A percentile compares a stretch with the other conserved stretches of the same genome.
These are phyloP conservation scores for Colletotrichum orchidophilum DNA, from an alignment of 2,329 filamentous ascomycete genomes.

Conservation along the genomic window DNA sequence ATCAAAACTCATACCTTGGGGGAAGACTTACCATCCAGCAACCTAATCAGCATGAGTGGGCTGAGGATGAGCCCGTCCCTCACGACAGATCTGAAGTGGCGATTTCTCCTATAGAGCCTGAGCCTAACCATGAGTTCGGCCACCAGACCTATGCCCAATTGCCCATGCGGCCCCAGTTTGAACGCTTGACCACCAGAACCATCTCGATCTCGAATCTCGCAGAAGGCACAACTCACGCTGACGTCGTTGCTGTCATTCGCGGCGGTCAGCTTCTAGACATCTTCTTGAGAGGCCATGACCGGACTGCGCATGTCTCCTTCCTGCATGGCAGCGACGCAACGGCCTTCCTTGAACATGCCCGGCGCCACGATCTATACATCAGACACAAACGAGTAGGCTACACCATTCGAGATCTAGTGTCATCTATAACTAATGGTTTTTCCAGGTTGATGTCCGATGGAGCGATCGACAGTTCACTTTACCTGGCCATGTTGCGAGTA, in stretches of 20 bases:
- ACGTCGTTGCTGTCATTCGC: slow-evolving; percentile 71
- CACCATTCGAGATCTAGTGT: neutral
- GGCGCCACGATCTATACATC: slow-evolving; percentile 74
- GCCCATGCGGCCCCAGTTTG: slow-evolving; percentile 39
- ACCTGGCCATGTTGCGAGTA: slow-evolving; percentile 68
- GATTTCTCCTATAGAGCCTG: neutral
- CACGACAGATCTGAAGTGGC: neutral
- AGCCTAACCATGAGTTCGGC: neutral
- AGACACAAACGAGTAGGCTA: slow-evolving; percentile 69
- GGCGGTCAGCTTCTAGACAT: slow-evolving; percentile 78
- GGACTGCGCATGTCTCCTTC: slow-evolving; percentile 75
- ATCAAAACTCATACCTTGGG: neutral
- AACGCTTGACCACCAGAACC: slow-evolving; percentile 60
- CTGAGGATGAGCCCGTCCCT: neutral
- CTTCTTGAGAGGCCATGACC: slow-evolving; percentile 67
- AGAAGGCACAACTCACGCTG: slow-evolving; percentile 69
- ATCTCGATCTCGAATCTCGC: slow-evolving; percentile 71
- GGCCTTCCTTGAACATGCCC: slow-evolving; percentile 72
- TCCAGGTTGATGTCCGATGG: slow-evolving; percentile 76
- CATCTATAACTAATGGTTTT: neutral
- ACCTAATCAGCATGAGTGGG: slow-evolving; percentile 2
- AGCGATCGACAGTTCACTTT: slow-evolving; percentile 75
- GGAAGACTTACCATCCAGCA: neutral
- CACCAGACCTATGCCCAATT: neutral
- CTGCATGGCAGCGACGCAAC: slow-evolving; percentile 69